A percentile compares a stretch with the other conserved stretches of the same genome.
These are phyloP conservation scores for Aspergillus ustus DNA, from an alignment of 2,329 filamentous ascomycete genomes.

Conservation along the genomic window DNA sequence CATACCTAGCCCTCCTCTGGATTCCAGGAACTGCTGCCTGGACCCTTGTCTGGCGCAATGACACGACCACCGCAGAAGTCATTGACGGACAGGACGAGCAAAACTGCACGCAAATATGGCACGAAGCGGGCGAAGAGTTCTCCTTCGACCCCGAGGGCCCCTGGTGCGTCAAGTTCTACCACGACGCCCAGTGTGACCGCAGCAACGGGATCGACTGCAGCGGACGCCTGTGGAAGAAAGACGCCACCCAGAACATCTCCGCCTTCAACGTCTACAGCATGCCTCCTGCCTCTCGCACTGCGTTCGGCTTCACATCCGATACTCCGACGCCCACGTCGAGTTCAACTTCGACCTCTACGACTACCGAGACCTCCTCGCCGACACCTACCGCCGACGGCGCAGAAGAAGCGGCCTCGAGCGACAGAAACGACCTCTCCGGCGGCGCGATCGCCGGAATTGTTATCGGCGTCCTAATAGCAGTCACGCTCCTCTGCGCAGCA, in stretches of 20 bases:
- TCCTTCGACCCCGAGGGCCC: constrained; percentile 21
- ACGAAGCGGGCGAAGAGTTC: constrained; percentile 17
- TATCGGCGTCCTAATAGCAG: constrained; percentile 9
- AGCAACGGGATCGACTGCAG: constrained; percentile 17
- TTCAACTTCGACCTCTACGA: not conserved
- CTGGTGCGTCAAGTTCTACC: constrained; percentile 22
- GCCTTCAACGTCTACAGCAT: constrained; percentile 22
- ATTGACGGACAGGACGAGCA: not conserved
- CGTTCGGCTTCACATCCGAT: constrained; percentile 8
- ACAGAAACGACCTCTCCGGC: not conserved
- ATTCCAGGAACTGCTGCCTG: constrained; percentile 14
- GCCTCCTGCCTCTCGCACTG: constrained; percentile 12
- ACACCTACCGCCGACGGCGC: constrained; percentile 1
- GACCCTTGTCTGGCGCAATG: constrained; percentile 23
- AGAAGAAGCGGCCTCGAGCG: not conserved
- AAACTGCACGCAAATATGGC: constrained; percentile 23
- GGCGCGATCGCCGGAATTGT: constrained; percentile 17
- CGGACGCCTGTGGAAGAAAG: constrained; percentile 14
- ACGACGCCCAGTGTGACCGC: constrained; percentile 11
- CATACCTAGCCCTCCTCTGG: not conserved
- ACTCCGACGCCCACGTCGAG: constrained; percentile 3
- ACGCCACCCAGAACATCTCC: constrained; percentile 13
- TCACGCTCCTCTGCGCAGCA: constrained; percentile 7
- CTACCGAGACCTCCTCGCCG: not conserved
- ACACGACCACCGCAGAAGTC: constrained; percentile 11